Base-by-base conservation (phyloP, 1,139 yeast species). In the Candida sp. region DNA sequence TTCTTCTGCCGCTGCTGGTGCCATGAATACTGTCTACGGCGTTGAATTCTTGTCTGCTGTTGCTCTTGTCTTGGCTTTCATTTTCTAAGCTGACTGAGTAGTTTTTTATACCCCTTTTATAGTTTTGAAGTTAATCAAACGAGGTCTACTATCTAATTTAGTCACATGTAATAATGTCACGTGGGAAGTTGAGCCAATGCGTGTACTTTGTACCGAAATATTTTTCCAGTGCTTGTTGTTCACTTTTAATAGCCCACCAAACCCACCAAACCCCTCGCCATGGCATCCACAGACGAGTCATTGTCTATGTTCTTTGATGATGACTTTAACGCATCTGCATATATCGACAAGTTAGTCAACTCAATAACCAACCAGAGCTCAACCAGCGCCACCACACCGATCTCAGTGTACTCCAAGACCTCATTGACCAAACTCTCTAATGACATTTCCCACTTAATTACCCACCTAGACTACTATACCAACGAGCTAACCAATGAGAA, bases 391-490 rank as follows among this genome's bases (percentile, higher is more conserved):
- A 61, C 59, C 22, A 54, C 60, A 31, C 49, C 57, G 7, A 42
- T 48, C 12, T 48, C 58, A 12, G 45, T 54, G 17, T 70, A 70
- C 52, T 57, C 68, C 41, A 63, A 66, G 31, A 53, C 56, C 33
- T 64, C 64, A 32, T 54, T 72, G 46, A 61, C 68, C 23, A 62
- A 63, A 42, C 57, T 75, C 35, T 64, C 72, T 33, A 65, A 58
- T 49, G 67, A 67, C 44, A 66, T 75, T 42, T 68, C 73, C 42
- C 69, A 65, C 31, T 69, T 87, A 38, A 69, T 84, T 22, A 75
- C 85, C 3, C 88, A 85, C 57, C 65, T 86, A 51, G 90, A 87
- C 62, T 84, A 78, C 63, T 81, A 84, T 57, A 81, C 88, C 2
- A 82, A 77, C 58, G 84, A 83, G 55, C 64, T 86, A 17, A 76